Conservation (phyloP, 768 basidiomycete genomes). For the Boletus sensibilis region DNA sequence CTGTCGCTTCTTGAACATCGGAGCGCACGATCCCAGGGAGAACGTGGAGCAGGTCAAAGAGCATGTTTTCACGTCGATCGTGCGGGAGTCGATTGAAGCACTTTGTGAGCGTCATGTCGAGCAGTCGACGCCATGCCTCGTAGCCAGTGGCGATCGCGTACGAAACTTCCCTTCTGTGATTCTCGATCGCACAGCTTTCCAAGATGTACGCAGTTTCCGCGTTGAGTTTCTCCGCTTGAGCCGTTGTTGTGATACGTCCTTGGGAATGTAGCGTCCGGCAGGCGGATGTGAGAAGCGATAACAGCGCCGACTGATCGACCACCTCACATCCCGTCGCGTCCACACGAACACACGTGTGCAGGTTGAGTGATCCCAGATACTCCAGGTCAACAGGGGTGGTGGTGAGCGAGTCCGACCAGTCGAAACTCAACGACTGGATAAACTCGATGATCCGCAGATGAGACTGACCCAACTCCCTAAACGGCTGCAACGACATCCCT, state of each 20-base stretch:
- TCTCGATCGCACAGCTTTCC: conserved; percentile 83
- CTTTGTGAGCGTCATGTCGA: conserved; percentile 84
- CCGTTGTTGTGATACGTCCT: conserved; percentile 59
- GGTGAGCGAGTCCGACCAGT: conserved; percentile 78
- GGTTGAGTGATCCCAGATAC: conserved; percentile 63
- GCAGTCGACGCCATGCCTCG: conserved; percentile 79
- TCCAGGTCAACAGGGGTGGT: conserved; percentile 59
- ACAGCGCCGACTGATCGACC: conserved; percentile 69
- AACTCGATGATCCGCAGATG: conserved; percentile 86
- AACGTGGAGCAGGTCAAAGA: conserved; percentile 87
- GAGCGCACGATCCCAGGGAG: conserved; percentile 70
- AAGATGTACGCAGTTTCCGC: conserved; percentile 74
- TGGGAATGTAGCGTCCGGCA: conserved; percentile 63
- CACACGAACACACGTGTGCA: conserved; percentile 65
- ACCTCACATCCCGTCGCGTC: conserved; percentile 78
- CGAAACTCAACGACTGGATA: conserved; percentile 81
- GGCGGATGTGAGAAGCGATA: conserved; percentile 64
- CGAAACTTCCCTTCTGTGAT: conserved; percentile 79
- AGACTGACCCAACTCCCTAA: conserved; percentile 76
- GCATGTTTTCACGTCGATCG: conserved; percentile 81
- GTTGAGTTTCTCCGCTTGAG: conserved; percentile 64
- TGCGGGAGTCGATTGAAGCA: conserved; percentile 82
- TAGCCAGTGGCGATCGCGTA: conserved; percentile 69
- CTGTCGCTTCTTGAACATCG: conserved; percentile 67
- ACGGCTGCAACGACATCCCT: conserved; percentile 46